These are phyloP conservation scores for grape (Vitis vinifera) DNA, from an alignment of 164 flowering plant species.

Conservation along the genomic window DNA sequence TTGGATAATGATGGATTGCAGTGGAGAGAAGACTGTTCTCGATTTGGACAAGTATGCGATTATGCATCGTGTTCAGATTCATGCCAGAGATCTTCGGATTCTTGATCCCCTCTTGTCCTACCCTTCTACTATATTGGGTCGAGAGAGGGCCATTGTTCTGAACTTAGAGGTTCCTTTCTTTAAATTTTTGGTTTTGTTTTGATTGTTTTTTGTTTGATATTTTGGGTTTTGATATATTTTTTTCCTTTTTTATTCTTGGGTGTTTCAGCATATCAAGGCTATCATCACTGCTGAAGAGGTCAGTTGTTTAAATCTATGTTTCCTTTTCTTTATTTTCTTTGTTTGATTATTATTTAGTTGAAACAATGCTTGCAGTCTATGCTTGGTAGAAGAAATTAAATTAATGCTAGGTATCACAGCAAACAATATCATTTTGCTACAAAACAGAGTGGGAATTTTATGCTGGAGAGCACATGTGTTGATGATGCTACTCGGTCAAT, in stretches of 20 bases:
- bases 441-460: too few relatives aligned
- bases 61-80: constrained; percentile 86
- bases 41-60: constrained; percentile 89
- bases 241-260: neutral
- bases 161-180: constrained; percentile 63
- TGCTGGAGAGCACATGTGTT: too few relatives aligned
- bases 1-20: constrained; percentile 68
- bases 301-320: constrained; percentile 1
- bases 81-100: constrained; percentile 90
- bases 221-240: neutral
- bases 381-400: too few relatives aligned
- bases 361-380: neutral
- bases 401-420: too few relatives aligned
- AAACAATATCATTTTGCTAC: too few relatives aligned
- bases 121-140: constrained; percentile 94
- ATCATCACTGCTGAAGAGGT: constrained; percentile 97
- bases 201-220: neutral
- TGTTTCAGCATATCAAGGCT: constrained; percentile 89
- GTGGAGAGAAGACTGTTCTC: constrained; percentile 56
- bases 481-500: too few relatives aligned
- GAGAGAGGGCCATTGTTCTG: constrained; percentile 84
- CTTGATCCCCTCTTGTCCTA: constrained; percentile 89
- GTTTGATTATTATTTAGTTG: neutral
- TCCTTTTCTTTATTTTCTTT: neutral
- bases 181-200: neutral